Evolutionary conservation across 1,284 basidiomycete genomes (phyloP), one percentile per base, ranked within the genome.

Genomic region (Bjerkandera adusta): DNA sequence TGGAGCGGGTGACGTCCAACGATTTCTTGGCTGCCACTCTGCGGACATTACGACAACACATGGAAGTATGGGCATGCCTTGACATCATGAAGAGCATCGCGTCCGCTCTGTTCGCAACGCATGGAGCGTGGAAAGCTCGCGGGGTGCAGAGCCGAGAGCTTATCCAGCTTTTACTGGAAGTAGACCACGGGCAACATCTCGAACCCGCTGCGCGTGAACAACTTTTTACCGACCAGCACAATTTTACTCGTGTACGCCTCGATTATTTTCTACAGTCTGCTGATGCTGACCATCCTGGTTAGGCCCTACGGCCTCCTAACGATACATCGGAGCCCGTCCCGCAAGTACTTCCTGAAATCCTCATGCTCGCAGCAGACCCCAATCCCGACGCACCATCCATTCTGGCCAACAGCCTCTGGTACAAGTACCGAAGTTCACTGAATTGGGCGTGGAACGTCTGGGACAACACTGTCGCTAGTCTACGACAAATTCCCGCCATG

Each of bases 371-470:
- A 4, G 74, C 75, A 12, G 79, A 86, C 56, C 64, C 70, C 1
- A 71, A 73, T 45, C 67, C 68, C 0, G 79, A 83, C 47, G 81
- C 81, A 2, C 76, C 84, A 2, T 80, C 81, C 1, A 73, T 76
- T 39, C 76, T 89, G n/a, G 85, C 85, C 1, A 85, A 85, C 59
- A 70, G 75, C 47, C 65, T 92, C 20, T 89, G 86, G 86, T 83
- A 86, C 64, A 85, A 87, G 58, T 90, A 89, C 57, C 77, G 83
- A 30, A 77, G 76, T 3, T 79, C 83, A 0, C 59, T 67, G 8
- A 76, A 86, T 52, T 90, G 87, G 87, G 83, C 77, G 1, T 83
- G 78, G 75, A 83, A 81, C 53, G 83, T 85, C 7, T 89, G 89
- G 85, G 85, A 90, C 55, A 87, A 86, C 56, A 79, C 81, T 1